A percentile compares a stretch with the other conserved stretches of the same genome.
Conservation (phyloP, 2,329 filamentous ascomycete species). For the Beauveria sp. region DNA sequence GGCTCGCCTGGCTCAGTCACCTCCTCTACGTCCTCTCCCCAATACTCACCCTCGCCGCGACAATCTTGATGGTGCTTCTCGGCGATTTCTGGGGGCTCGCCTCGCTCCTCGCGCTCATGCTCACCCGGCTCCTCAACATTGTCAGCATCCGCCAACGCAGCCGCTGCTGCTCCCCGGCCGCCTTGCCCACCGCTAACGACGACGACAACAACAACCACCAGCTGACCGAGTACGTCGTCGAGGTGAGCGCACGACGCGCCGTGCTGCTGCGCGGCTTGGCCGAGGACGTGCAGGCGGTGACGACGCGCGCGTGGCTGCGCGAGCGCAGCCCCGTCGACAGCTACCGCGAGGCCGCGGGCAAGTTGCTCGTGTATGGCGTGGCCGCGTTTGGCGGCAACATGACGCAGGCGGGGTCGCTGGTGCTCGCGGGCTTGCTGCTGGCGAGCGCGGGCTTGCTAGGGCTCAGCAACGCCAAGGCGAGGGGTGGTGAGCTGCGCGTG, state of each 20-base stretch:
- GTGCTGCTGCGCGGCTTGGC: constrained; percentile 46
- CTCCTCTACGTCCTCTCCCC: constrained; percentile 41
- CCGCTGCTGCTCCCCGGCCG: background rate
- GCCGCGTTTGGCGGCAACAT: constrained; percentile 50
- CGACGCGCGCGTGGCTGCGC: constrained; percentile 48
- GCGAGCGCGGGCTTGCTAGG: constrained; percentile 45
- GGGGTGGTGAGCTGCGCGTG: constrained; percentile 40
- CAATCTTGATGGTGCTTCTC: constrained; percentile 38
- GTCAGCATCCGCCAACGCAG: constrained; percentile 47
- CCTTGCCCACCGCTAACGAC: background rate
- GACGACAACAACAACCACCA: background rate
- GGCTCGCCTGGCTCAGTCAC: constrained; percentile 40
- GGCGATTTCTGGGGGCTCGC: constrained; percentile 46
- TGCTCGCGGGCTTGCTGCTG: constrained; percentile 44
- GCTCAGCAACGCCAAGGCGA: constrained; percentile 43
- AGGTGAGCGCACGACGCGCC: constrained; percentile 43
- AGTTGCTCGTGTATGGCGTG: constrained; percentile 50
- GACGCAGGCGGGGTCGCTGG: constrained; percentile 42
- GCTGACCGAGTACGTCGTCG: constrained; percentile 40
- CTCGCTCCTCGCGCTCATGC: constrained; percentile 40
- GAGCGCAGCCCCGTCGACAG: constrained; percentile 42
- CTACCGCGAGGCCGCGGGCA: constrained; percentile 44
- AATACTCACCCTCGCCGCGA: constrained; percentile 35
- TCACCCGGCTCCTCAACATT: constrained; percentile 48
- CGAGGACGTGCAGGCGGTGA: constrained; percentile 52